Conservation (phyloP, 169 alveolate species). For the Plasmodium blacklocki region DNA sequence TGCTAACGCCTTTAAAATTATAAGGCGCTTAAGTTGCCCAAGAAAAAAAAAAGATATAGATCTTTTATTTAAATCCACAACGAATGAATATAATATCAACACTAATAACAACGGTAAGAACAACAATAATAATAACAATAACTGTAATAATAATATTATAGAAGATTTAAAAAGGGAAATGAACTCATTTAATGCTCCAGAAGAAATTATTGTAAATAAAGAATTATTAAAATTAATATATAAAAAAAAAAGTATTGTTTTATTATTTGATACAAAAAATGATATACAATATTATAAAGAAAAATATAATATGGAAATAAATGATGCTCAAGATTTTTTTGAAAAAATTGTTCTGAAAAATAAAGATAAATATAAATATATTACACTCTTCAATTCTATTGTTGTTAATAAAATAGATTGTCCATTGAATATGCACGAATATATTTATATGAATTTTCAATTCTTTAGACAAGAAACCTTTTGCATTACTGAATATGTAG, state of each 20-base stretch:
- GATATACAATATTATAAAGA: slow-evolving; percentile 26
- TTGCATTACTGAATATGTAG: slow-evolving; percentile 22
- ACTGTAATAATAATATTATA: slow-evolving; percentile 6
- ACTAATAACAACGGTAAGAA: not conserved
- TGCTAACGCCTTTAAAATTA: slow-evolving; percentile 78
- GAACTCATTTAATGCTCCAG: slow-evolving; percentile 73
- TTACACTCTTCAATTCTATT: slow-evolving; percentile 51
- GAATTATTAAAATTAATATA: not conserved
- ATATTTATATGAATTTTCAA: slow-evolving; percentile 17
- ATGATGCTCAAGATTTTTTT: slow-evolving; percentile 55
- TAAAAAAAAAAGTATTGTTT: slow-evolving; percentile 27
- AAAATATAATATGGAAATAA: slow-evolving; percentile 21
- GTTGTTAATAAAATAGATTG: slow-evolving; percentile 25
- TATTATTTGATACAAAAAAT: slow-evolving; percentile 19
- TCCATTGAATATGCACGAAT: not conserved
- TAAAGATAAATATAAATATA: slow-evolving; percentile 36
- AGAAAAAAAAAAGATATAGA: slow-evolving; percentile 80
- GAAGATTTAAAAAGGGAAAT: slow-evolving; percentile 76
- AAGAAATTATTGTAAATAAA: slow-evolving; percentile 76
- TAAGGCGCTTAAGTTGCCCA: slow-evolving; percentile 82
- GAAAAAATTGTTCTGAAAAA: slow-evolving; percentile 56
- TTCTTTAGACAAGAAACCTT: slow-evolving; percentile 56
- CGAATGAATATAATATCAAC: not conserved
- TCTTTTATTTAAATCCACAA: slow-evolving; percentile 40
- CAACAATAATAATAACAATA: slow-evolving; percentile 8